Evolutionary conservation across 2,329 filamentous ascomycete genomes (phyloP).

Genomic region (Colletotrichum sp.): DNA sequence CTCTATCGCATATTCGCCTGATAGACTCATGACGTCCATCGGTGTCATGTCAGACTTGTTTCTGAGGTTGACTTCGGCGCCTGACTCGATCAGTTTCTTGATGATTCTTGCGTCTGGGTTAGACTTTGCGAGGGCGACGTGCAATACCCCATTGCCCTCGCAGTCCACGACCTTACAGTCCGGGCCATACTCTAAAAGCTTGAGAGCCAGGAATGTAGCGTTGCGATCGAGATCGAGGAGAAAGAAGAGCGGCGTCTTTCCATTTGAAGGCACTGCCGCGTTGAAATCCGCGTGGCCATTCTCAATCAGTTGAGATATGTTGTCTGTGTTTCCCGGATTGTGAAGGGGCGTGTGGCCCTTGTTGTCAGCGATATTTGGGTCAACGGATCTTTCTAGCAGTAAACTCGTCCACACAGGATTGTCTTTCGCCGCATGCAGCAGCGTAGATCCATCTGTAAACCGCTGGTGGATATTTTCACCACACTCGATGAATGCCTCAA

Average conservation of each 20-base stretch:
- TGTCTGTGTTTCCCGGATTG: neutral
- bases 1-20: accelerated
- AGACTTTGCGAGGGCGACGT: slow-evolving; percentile 8
- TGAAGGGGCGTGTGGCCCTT: slow-evolving; percentile 25
- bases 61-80: slow-evolving; percentile 25
- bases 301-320: slow-evolving; percentile 27
- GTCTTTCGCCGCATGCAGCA: slow-evolving; percentile 21
- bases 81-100: slow-evolving; percentile 15
- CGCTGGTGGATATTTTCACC: slow-evolving; percentile 27
- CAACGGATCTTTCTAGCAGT: slow-evolving; percentile 27
- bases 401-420: slow-evolving; percentile 8
- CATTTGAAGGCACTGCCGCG: slow-evolving; percentile 6
- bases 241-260: slow-evolving; percentile 25
- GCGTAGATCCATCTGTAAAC: slow-evolving; percentile 12
- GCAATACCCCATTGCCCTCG: slow-evolving; percentile 25
- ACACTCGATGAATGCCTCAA: slow-evolving; percentile 25
- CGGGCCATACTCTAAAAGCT: slow-evolving; percentile 21
- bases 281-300: slow-evolving; percentile 28
- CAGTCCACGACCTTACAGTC: slow-evolving; percentile 23
- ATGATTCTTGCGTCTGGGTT: neutral
- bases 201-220: neutral
- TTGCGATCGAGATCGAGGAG: neutral
- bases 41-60: slow-evolving; percentile 23
- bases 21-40: neutral
- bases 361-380: slow-evolving; percentile 23